These are phyloP conservation scores for Talaromyces sp. DNA, from an alignment of 2,329 filamentous ascomycete species.

Conservation along the genomic window DNA sequence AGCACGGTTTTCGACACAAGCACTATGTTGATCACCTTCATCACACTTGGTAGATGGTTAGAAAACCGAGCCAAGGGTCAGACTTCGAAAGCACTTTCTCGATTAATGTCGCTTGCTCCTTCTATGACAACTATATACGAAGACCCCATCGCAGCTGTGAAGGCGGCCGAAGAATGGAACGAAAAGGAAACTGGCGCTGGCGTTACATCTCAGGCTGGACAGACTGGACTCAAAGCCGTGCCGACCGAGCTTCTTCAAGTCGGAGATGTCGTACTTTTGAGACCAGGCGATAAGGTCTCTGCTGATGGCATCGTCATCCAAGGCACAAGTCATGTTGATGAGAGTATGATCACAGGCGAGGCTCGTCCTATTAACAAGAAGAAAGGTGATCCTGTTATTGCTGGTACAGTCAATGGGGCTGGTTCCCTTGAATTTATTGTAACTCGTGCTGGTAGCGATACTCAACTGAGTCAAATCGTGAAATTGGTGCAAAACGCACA, in stretches of 20 bases:
- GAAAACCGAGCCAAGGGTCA: slow-evolving; percentile 95
- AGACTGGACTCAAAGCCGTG: slow-evolving; percentile 78
- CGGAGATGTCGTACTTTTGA: slow-evolving; percentile 86
- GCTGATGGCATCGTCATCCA: slow-evolving; percentile 83
- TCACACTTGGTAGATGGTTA: slow-evolving; percentile 82
- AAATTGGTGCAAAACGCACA: slow-evolving; percentile 98
- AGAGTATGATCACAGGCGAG: slow-evolving; percentile 98
- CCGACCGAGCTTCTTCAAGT: slow-evolving; percentile 93
- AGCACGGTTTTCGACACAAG: slow-evolving; percentile 95
- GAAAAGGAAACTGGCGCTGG: slow-evolving; percentile 13
- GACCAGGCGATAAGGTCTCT: slow-evolving; percentile 93
- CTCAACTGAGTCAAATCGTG: slow-evolving; percentile 95
- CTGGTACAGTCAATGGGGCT: slow-evolving; percentile 91
- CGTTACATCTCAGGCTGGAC: slow-evolving; percentile 20
- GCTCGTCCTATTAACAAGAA: slow-evolving; percentile 91
- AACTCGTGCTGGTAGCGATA: slow-evolving; percentile 87
- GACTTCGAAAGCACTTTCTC: slow-evolving; percentile 88
- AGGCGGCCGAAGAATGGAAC: slow-evolving; percentile 75
- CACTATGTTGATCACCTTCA: slow-evolving; percentile 96
- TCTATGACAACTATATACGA: slow-evolving; percentile 96
- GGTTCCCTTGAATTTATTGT: slow-evolving; percentile 90
- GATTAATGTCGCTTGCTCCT: slow-evolving; percentile 90
- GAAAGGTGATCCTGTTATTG: slow-evolving; percentile 74
- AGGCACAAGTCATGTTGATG: slow-evolving; percentile 90
- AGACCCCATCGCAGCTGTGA: slow-evolving; percentile 89